Evolutionary conservation across 441 rosid genomes (phyloP).

Genomic region (Aleurites moluccanus): DNA sequence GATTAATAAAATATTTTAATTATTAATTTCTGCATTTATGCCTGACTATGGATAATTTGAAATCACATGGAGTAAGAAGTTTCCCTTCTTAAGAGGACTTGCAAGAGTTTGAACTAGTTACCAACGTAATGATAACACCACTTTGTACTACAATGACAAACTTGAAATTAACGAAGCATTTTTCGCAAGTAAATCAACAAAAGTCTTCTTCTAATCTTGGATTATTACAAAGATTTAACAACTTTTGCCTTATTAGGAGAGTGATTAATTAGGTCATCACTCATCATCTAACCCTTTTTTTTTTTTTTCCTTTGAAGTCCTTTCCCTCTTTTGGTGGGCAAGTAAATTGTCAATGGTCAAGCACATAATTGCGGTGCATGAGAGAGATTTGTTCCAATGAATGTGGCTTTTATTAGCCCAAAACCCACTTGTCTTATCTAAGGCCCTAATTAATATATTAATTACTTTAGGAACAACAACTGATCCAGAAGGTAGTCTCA

Average conservation of each 20-base stretch:
- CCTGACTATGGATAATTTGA: too few species aligned
- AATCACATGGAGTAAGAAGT: slow-evolving; percentile 12
- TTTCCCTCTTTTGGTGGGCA: slow-evolving; percentile 33
- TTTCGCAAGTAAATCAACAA: slow-evolving; percentile 8
- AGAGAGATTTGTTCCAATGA: slow-evolving; percentile 38
- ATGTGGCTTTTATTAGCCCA: slow-evolving; percentile 35
- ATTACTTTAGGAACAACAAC: slow-evolving; percentile 9
- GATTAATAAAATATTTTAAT: too few species aligned
- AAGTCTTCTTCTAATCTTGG: slow-evolving; percentile 20
- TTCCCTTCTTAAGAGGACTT: slow-evolving; percentile 18
- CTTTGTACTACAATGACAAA: slow-evolving; percentile 13
- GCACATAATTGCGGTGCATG: slow-evolving; percentile 30
- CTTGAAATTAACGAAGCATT: slow-evolving; percentile 8
- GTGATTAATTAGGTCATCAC: slow-evolving; percentile 24
- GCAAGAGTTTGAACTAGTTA: slow-evolving; percentile 10
- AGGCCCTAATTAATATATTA: background rate
- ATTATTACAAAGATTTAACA: background rate
- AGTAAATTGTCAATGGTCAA: slow-evolving; percentile 41
- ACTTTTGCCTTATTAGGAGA: slow-evolving; percentile 9
- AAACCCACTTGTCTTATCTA: slow-evolving; percentile 24
- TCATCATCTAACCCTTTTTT: background rate
- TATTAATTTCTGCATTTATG: too few species aligned
- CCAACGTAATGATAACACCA: slow-evolving; percentile 19
- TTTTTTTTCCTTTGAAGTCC: background rate
- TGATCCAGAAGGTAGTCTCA: slow-evolving; percentile 7